These are phyloP conservation scores for Fibroporia radiculosa DNA, from an alignment of 768 basidiomycete species.

Conservation along the genomic window DNA sequence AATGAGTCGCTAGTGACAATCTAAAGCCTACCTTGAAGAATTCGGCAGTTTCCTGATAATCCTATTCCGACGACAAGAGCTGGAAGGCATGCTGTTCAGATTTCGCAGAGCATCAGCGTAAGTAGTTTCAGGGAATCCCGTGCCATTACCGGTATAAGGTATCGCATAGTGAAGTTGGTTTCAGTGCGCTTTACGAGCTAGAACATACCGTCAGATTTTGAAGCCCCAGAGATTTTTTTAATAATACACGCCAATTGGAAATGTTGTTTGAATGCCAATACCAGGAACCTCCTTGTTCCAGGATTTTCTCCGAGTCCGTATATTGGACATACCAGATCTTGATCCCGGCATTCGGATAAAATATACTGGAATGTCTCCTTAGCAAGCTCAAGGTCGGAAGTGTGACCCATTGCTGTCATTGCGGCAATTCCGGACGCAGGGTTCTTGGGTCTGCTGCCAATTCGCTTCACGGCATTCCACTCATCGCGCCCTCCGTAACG, in stretches of 20 bases:
- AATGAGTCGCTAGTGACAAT: neutral
- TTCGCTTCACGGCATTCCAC: conserved; percentile 61
- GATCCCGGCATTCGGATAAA: conserved; percentile 18
- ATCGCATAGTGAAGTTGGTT: conserved; percentile 52
- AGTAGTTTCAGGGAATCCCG: neutral
- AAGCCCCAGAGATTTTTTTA: neutral
- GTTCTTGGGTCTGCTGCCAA: conserved; percentile 67
- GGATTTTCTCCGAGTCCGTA: conserved; percentile 29
- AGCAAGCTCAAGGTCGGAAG: conserved; percentile 31
- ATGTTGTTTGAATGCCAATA: conserved; percentile 33
- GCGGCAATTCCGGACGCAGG: conserved; percentile 67
- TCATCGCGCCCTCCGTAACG: conserved; percentile 66
- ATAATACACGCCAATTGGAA: conserved; percentile 27
- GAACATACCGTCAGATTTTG: neutral
- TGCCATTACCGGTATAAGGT: neutral
- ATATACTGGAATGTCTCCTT: conserved; percentile 36
- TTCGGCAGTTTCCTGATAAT: neutral
- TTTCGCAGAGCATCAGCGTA: neutral
- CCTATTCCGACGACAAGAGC: neutral
- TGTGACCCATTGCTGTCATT: conserved; percentile 40
- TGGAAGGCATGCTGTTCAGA: neutral
- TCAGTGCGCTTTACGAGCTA: conserved; percentile 64
- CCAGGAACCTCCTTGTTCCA: conserved; percentile 28
- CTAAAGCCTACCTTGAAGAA: neutral
- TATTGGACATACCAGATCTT: conserved; percentile 29